Conservation (phyloP, 2,329 filamentous ascomycete species). For the Graphiopsis chlorocephala region DNA sequence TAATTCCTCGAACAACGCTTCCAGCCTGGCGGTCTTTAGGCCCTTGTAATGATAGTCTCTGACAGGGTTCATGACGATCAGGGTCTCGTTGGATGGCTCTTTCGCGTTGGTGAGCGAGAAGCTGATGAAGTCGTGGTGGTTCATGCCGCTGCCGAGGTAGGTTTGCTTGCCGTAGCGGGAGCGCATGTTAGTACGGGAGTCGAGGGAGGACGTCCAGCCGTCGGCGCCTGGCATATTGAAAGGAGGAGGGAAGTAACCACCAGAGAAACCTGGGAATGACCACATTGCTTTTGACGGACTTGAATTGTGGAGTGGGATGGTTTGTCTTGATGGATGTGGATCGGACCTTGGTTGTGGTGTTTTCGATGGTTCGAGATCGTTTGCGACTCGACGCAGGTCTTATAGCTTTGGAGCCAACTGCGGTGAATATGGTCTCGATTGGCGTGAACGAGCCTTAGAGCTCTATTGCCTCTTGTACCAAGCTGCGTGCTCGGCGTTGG, state of each 20-base stretch:
- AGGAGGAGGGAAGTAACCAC: no score
- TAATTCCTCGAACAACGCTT: not conserved
- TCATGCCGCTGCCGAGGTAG: not conserved
- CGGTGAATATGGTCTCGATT: not conserved
- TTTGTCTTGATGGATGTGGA: not conserved
- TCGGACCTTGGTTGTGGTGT: not conserved
- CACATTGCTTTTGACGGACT: not conserved
- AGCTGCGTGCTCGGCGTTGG: not conserved
- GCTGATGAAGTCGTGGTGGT: conserved; percentile 1
- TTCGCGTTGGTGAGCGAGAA: not conserved
- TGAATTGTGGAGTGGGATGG: not conserved
- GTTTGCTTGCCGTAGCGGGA: not conserved
- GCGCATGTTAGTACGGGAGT: not conserved
- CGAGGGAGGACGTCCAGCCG: not conserved
- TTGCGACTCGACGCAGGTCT: not conserved
- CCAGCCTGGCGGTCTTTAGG: not conserved
- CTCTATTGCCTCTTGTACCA: not conserved
- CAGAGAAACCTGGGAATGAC: not conserved
- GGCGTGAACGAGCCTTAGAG: not conserved
- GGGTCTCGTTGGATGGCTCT: not conserved
- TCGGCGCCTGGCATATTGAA: not conserved
- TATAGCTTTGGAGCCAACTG: not conserved
- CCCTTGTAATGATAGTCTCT: not conserved
- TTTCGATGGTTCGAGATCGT: not conserved
- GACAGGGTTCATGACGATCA: not conserved